Evolutionary conservation across 1,139 yeast genomes (phyloP).

Genomic region (Pichia sp.): DNA sequence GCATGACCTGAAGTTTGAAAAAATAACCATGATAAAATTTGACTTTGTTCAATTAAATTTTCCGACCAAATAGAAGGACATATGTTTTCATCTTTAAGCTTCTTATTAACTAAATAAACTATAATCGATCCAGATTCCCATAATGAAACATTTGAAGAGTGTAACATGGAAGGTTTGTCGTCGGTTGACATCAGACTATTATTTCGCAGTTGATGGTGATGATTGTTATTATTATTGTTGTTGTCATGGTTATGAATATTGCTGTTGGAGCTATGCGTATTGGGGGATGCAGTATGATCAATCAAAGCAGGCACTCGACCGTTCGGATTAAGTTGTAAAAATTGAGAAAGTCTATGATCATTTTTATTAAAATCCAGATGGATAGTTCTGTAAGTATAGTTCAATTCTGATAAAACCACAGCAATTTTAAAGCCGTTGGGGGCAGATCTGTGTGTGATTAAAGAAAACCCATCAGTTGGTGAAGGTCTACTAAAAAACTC

Average conservation of each 20-base stretch:
- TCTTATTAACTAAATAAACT: slow-evolving; percentile 65
- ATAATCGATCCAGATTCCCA: slow-evolving; percentile 96
- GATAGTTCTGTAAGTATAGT: slow-evolving; percentile 72
- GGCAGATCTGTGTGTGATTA: slow-evolving; percentile 87
- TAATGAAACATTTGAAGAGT: slow-evolving; percentile 37
- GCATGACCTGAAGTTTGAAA: slow-evolving; percentile 97
- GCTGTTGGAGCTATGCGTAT: neutral
- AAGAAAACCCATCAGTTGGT: slow-evolving; percentile 78
- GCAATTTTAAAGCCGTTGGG: slow-evolving; percentile 98
- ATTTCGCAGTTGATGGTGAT: neutral
- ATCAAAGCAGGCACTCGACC: slow-evolving; percentile 92
- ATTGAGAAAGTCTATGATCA: slow-evolving; percentile 91
- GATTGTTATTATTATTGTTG: slow-evolving; percentile 35
- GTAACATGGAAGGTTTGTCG: slow-evolving; percentile 2
- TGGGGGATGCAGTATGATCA: slow-evolving; percentile 53
- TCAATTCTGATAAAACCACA: slow-evolving; percentile 77
- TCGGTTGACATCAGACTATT: too few relatives aligned
- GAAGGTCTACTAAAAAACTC: slow-evolving; percentile 58
- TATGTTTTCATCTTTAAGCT: slow-evolving; percentile 60
- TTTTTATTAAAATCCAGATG: slow-evolving; percentile 84
- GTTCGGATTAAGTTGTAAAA: slow-evolving; percentile 85
- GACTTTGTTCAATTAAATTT: slow-evolving; percentile 76
- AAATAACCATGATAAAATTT: slow-evolving; percentile 82
- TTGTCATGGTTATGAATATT: slow-evolving; percentile 24
- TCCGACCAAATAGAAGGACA: slow-evolving; percentile 73